Evolutionary conservation across 1,139 yeast genomes (phyloP), one percentile per base, ranked within the genome.

Genomic region (Yamadazyma aaseri): DNA sequence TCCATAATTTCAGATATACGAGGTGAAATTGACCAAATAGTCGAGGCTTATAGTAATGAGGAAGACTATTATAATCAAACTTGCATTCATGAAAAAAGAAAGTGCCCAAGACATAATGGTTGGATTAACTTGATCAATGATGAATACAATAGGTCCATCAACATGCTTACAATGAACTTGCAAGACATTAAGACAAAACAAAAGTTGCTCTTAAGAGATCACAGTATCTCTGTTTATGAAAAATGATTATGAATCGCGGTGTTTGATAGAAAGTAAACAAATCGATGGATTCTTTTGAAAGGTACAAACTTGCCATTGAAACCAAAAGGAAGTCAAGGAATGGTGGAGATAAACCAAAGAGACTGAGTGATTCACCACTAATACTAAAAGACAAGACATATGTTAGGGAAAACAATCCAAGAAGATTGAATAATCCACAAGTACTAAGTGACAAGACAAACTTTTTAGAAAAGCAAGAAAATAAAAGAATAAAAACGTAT

Each of bases 21-120:
- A 6, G 46, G 46, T 16, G 17, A 26, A 8, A 48, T 60, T 17
- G 54, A 51, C 3, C 44, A 38, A 4, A 32, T 51, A 6, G 49
- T 53, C 8, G 39, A 37, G 3, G 40, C 30, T 10, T 34, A 37
- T 29, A 25, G 31, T 13, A 47, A 50, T 6, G 51, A 50, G 5
- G 52, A 47, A 3, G 40, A 39, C 2, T 41, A 42, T n/a, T 50
- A 44, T 8, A 48, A 44, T 36, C 47, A 38, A 33, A 44, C 78
- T 3, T 86, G 95, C 51, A 50, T 77, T 11, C 58, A 62, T n/a
- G 92, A 84, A 34, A 76, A 75, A 42, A 69, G 79, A 33, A 81
- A 81, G 47, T 86, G 95, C 53, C 55, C 56, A 4, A 71, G 77
- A 32, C 95, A 86, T 49, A 65, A 67, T 31, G 81, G 83, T 0